A percentile compares a stretch with the other conserved stretches of the same genome.
Conservation (phyloP, 1,284 basidiomycete species). For the Trametes versicolor region DNA sequence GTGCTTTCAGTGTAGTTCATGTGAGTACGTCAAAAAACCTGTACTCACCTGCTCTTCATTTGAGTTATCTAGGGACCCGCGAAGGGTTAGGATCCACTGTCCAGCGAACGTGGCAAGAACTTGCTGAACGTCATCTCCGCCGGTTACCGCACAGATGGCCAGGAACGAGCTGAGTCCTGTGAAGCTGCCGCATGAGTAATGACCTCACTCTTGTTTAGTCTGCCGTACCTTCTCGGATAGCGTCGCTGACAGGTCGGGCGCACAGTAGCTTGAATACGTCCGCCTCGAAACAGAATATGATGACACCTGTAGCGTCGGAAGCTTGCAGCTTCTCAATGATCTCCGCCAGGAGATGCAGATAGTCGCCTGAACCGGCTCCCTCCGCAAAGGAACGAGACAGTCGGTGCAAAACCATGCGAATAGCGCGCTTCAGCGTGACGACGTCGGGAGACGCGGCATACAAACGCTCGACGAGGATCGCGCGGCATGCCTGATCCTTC, state of each 20-base stretch:
- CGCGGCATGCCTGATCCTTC: slow-evolving; percentile 35
- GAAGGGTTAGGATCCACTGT: slow-evolving; percentile 42
- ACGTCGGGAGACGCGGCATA: slow-evolving; percentile 40
- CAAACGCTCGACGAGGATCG: slow-evolving; percentile 45
- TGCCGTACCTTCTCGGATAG: slow-evolving; percentile 47
- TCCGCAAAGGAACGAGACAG: slow-evolving; percentile 36
- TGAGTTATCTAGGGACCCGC: slow-evolving; percentile 21
- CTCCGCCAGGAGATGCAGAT: slow-evolving; percentile 30
- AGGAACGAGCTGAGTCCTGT: slow-evolving; percentile 47
- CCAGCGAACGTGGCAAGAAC: slow-evolving; percentile 43
- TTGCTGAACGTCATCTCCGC: slow-evolving; percentile 38
- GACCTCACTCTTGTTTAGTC: neutral
- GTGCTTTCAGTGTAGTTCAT: neutral
- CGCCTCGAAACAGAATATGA: slow-evolving; percentile 27
- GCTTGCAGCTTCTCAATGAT: slow-evolving; percentile 17
- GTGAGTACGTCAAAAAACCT: neutral
- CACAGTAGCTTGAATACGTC: slow-evolving; percentile 23
- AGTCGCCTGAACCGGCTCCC: slow-evolving; percentile 2
- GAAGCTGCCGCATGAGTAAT: neutral
- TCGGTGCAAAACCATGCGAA: slow-evolving; percentile 52
- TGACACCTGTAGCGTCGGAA: neutral
- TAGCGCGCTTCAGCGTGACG: slow-evolving; percentile 46
- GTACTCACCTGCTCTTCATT: slow-evolving; percentile 33
- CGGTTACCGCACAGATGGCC: slow-evolving; percentile 36
- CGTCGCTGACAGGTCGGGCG: slow-evolving; percentile 30